Evolutionary conservation across 768 basidiomycete genomes (phyloP), one percentile per base, ranked within the genome.

Genomic region (Panellus pusillus): DNA sequence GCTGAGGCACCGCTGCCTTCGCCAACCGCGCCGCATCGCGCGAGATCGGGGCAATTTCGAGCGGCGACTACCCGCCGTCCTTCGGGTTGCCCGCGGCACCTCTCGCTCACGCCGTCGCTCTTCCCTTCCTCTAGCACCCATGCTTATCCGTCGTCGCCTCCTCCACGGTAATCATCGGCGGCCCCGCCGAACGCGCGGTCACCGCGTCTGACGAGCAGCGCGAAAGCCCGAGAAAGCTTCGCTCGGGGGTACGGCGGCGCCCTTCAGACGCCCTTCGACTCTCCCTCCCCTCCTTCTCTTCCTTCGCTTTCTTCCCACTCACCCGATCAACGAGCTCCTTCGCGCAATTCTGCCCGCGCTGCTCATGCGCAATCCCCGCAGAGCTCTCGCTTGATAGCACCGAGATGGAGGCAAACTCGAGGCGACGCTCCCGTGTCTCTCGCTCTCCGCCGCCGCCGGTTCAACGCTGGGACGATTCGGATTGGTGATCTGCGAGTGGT

Each of bases 201-300:
- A n/a, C n/a, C n/a, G n/a, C n/a, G n/a, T n/a, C n/a, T n/a, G n/a
- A n/a, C n/a, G 50, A 52, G 28, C 58, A 55, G 8, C 50, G 59
- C 55, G 60, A 57, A 18, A 69, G 63, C 18, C 78, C 77, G 0
- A 83, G 80, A 70, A 90, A 90, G 38, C 73, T 31, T 83, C 79
- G 9, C 72, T 70, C 29, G 89, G 82, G 73, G 9, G 78, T 80
- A 54, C 86, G 71, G 61, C 72, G 75, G 59, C 81, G 72, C 74
- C n/a, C n/a, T n/a, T n/a, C n/a, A n/a, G n/a, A n/a, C n/a, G n/a
- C n/a, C n/a, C n/a, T n/a, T n/a, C n/a, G 72, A 51, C 78, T 80
- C 63, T 78, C 79, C 28, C 71, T 73, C 45, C 70, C 66, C 59
- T 61, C 58, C 62, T 57, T 61, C 61, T 38, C 48, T 37, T 32